Percentiles rank a stretch among this genome's conserved stretches.
Conservation (phyloP, 805 yeast genomes). For the Ogataea populi-albae region DNA sequence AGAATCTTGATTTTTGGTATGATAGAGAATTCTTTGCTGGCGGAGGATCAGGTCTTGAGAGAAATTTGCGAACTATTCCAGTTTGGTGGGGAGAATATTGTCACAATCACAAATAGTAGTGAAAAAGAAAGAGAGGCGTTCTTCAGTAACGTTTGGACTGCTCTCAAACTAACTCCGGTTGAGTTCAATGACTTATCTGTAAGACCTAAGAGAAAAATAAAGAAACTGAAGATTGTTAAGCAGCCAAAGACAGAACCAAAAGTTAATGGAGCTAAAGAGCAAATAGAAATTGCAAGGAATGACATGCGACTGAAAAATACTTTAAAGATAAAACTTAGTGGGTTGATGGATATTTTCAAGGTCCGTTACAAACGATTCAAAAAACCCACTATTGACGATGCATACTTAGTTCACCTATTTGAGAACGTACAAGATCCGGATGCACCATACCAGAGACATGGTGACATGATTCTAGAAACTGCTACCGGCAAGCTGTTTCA, state of each 20-base stretch:
- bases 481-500: slow-evolving; percentile 67
- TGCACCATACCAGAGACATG: slow-evolving; percentile 46
- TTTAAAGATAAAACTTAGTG: slow-evolving; percentile 80
- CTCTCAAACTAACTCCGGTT: slow-evolving; percentile 64
- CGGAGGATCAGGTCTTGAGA: slow-evolving; percentile 30
- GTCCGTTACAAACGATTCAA: slow-evolving; percentile 83
- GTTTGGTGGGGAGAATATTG: slow-evolving; percentile 46
- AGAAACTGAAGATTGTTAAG: slow-evolving; percentile 34
- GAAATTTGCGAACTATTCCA: slow-evolving; percentile 61
- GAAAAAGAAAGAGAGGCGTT: slow-evolving; percentile 49
- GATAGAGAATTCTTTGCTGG: slow-evolving; percentile 40
- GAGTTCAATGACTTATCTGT: slow-evolving; percentile 66
- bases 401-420: slow-evolving; percentile 68
- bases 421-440: slow-evolving; percentile 49
- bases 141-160: slow-evolving; percentile 51
- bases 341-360: slow-evolving; percentile 86
- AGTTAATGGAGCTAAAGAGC: slow-evolving; percentile 29
- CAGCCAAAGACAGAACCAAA: slow-evolving; percentile 6
- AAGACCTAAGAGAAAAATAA: slow-evolving; percentile 49
- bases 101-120: slow-evolving; percentile 40
- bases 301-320: slow-evolving; percentile 85
- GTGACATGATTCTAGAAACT: slow-evolving; percentile 78
- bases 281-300: slow-evolving; percentile 38
- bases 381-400: slow-evolving; percentile 86
- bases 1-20: slow-evolving; percentile 71